These are phyloP conservation scores for Sarocladium oryzae DNA, from an alignment of 2,329 filamentous ascomycete genomes.

Conservation along the genomic window DNA sequence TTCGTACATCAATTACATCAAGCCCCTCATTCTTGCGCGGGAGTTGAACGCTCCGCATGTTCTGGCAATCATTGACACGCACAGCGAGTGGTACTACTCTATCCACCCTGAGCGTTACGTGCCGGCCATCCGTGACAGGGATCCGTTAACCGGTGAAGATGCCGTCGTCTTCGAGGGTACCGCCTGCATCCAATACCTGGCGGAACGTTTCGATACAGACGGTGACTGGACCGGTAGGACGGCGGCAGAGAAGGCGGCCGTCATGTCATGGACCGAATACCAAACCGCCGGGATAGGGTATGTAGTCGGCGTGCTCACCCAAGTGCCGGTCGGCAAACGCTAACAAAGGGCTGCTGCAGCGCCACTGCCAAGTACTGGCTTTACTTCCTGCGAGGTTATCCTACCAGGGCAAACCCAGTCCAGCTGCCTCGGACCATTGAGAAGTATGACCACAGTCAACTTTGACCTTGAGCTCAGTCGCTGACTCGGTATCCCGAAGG, in stretches of 20 bases:
- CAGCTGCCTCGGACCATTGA: background rate
- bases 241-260: conserved; percentile 20
- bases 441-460: background rate
- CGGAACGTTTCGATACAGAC: conserved; percentile 27
- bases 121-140: conserved; percentile 25
- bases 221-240: conserved; percentile 24
- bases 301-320: background rate
- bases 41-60: conserved; percentile 25
- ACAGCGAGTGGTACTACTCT: conserved; percentile 22
- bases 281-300: conserved; percentile 30
- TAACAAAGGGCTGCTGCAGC: background rate
- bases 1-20: conserved; percentile 32
- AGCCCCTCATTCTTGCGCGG: conserved; percentile 28
- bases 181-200: conserved; percentile 29
- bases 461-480: background rate
- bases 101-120: conserved; percentile 30
- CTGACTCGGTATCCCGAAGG: background rate
- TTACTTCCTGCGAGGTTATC: background rate
- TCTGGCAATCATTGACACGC: conserved; percentile 28
- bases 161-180: conserved; percentile 30
- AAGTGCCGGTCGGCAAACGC: background rate
- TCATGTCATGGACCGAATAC: conserved; percentile 27
- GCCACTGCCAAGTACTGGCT: conserved; percentile 7
- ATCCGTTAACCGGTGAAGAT: conserved; percentile 20
- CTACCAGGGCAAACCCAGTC: background rate